These are phyloP conservation scores for Camelina sativa DNA, from an alignment of 345 rosid genomes.

Conservation along the genomic window DNA sequence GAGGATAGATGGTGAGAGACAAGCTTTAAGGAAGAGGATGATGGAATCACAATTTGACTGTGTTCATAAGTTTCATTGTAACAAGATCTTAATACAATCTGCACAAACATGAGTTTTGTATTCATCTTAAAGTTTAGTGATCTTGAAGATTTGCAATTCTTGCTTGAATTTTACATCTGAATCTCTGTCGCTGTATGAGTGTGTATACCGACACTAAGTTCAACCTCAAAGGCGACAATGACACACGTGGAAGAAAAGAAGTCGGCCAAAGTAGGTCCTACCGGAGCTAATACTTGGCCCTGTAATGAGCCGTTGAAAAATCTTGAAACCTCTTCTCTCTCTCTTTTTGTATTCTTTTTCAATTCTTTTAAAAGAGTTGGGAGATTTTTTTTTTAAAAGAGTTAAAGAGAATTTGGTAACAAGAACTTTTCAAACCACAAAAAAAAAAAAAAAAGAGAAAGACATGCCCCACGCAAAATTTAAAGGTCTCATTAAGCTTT, in stretches of 20 bases:
- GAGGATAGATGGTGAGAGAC: background rate
- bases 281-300: slow-evolving; percentile 37
- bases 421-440: slow-evolving; percentile 44
- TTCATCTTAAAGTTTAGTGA: background rate
- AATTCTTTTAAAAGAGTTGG: background rate
- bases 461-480: slow-evolving; percentile 42
- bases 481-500: slow-evolving; percentile 28
- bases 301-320: slow-evolving; percentile 41
- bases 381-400: slow-evolving; percentile 18
- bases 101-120: slow-evolving; percentile 17
- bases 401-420: slow-evolving; percentile 9
- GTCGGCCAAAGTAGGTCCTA: slow-evolving; percentile 45
- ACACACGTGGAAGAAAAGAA: slow-evolving; percentile 32
- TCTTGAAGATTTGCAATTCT: slow-evolving; percentile 12
- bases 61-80: slow-evolving; percentile 34
- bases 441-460: background rate
- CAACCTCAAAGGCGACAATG: slow-evolving; percentile 10
- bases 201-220: slow-evolving; percentile 20
- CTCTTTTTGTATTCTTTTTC: slow-evolving; percentile 23
- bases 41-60: slow-evolving; percentile 4
- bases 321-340: slow-evolving; percentile 4
- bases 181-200: background rate
- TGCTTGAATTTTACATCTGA: slow-evolving; percentile 1
- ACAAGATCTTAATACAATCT: slow-evolving; percentile 12
- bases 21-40: slow-evolving; percentile 1